Evolutionary conservation across 140 eudicot species (phyloP).

Genomic region (Eryngium alpinum): DNA sequence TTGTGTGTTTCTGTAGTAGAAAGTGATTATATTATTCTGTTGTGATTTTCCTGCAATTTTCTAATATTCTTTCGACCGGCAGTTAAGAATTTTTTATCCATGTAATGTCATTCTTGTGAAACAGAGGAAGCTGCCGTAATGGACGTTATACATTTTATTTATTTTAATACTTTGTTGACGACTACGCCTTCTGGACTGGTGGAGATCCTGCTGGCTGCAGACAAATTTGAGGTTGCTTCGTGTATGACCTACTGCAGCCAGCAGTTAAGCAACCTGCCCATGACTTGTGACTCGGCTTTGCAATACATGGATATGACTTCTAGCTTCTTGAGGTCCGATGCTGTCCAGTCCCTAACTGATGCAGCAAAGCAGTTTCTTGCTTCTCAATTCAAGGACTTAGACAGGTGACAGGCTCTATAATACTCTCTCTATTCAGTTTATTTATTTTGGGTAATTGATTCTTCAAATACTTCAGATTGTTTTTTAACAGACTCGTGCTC

Average conservation of each 20-base stretch:
- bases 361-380: slow-evolving; percentile 62
- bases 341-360: slow-evolving; percentile 46
- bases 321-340: slow-evolving; percentile 37
- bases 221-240: slow-evolving; percentile 65
- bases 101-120: background rate
- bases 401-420: slow-evolving; percentile 38
- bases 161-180: slow-evolving; percentile 40
- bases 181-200: slow-evolving; percentile 44
- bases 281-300: slow-evolving; percentile 62
- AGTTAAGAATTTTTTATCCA: too few relatives aligned
- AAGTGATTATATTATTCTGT: too few relatives aligned
- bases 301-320: slow-evolving; percentile 62
- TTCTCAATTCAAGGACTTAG: slow-evolving; percentile 47
- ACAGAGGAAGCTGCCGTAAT: slow-evolving; percentile 80
- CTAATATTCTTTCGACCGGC: too few relatives aligned
- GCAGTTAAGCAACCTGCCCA: slow-evolving; percentile 36
- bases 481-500: too few relatives aligned
- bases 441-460: too few relatives aligned
- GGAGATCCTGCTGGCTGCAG: slow-evolving; percentile 68
- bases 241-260: slow-evolving; percentile 68
- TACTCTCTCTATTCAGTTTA: background rate
- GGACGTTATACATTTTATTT: slow-evolving; percentile 63
- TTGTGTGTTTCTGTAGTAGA: too few relatives aligned
- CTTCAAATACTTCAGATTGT: too few relatives aligned
- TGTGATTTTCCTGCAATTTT: too few relatives aligned